phyloP scores from a whole-genome alignment of 768 basidiomycete species.

The Boletus subparvulus region DNA sequence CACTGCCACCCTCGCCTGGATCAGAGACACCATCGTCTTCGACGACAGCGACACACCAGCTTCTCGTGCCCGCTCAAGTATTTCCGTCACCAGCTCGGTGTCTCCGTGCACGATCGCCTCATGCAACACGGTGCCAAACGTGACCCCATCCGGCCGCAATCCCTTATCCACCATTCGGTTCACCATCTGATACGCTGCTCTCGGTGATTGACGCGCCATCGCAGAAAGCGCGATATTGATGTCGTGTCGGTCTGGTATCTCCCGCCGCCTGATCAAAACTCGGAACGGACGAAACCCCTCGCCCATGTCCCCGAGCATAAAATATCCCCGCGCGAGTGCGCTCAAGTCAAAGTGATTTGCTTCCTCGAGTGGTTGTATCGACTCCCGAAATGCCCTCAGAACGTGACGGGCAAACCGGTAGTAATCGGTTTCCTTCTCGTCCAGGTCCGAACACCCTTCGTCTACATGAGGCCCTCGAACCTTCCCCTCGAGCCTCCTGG shows the following conservation, averaged over 20 bases:
- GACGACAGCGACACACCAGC: slow-evolving; percentile 41
- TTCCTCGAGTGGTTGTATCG: slow-evolving; percentile 45
- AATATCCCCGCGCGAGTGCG: slow-evolving; percentile 60
- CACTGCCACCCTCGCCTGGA: slow-evolving; percentile 41
- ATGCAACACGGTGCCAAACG: slow-evolving; percentile 64
- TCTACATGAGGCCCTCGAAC: background rate
- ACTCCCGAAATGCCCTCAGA: slow-evolving; percentile 41
- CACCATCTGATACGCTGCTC: slow-evolving; percentile 47
- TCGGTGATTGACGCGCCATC: slow-evolving; percentile 50
- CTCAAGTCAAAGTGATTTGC: slow-evolving; percentile 55
- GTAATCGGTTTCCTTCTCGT: slow-evolving; percentile 11
- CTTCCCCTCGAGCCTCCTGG: slow-evolving; percentile 12
- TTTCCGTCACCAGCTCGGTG: slow-evolving; percentile 39
- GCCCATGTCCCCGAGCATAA: slow-evolving; percentile 49
- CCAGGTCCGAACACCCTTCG: background rate
- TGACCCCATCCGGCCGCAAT: slow-evolving; percentile 50
- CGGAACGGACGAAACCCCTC: slow-evolving; percentile 50
- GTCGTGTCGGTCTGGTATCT: slow-evolving; percentile 62
- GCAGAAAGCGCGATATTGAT: slow-evolving; percentile 61
- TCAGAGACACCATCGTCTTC: slow-evolving; percentile 50
- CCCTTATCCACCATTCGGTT: slow-evolving; percentile 49
- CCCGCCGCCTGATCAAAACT: slow-evolving; percentile 45
- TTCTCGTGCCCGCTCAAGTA: slow-evolving; percentile 42
- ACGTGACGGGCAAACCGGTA: slow-evolving; percentile 47
- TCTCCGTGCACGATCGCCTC: slow-evolving; percentile 50